phyloP scores from a whole-genome alignment of 352 stramenopile species.

The Blastocystis sp. region DNA sequence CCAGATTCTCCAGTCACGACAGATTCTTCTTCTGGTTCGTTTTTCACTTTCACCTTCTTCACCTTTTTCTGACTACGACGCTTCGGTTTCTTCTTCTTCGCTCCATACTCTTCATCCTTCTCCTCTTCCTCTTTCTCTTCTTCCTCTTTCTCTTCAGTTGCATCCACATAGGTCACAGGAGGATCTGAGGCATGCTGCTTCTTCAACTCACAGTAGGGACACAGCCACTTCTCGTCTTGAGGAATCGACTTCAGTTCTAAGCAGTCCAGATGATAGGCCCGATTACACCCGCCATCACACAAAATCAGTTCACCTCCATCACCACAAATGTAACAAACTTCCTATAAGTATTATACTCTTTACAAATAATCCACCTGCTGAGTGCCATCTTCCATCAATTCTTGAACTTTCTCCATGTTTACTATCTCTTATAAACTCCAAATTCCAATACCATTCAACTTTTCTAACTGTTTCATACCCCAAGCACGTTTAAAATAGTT shows the following conservation, averaged over 20 bases:
- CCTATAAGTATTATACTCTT: background rate
- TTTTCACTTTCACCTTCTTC: background rate
- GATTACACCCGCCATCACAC: constrained; percentile 57
- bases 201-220: constrained; percentile 12
- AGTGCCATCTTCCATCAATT: background rate
- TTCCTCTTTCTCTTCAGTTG: background rate
- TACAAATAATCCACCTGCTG: background rate
- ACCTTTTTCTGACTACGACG: background rate
- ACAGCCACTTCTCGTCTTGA: constrained; percentile 44
- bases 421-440: background rate
- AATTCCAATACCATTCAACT: constrained; percentile 17
- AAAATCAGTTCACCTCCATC: constrained; percentile 60
- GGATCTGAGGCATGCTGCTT: background rate
- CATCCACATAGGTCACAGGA: background rate
- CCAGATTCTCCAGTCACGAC: background rate
- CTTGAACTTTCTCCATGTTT: constrained; percentile 27
- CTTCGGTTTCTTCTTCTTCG: background rate
- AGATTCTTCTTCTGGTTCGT: background rate
- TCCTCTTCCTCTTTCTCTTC: background rate
- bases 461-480: constrained; percentile 54
- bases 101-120: background rate
- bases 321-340: constrained; percentile 61
- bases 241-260: constrained; percentile 19
- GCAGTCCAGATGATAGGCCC: constrained; percentile 49
- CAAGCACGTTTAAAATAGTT: constrained; percentile 28